Base-by-base conservation (phyloP, 2,329 filamentous ascomycete species). In the Calonectria hongkongensis region DNA sequence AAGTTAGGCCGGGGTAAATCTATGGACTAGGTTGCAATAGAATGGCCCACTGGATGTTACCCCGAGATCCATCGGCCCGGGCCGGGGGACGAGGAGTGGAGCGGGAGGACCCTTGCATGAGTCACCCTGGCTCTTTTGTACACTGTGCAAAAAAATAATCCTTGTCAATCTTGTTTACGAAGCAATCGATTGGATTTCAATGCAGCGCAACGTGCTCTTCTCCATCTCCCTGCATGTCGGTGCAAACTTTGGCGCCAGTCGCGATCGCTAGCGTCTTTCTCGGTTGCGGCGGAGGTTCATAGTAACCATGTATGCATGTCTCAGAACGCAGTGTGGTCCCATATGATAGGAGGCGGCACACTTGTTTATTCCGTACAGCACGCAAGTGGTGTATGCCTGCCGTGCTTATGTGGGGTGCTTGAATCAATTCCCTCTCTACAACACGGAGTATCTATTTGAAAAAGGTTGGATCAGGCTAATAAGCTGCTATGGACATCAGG, bases 401-500 rank as follows among this genome's bases (percentile, higher is more conserved):
- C 13, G 54, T 58, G 30, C 54, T 39, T 9, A 41, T 25, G 54
- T 58, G 54, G 54, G 33, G 54, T 58, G 54, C n/a, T 39, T 25
- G 33, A 25, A 58, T 58, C 54, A 58, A 58, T 58, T 58, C 54
- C 54, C 54, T 58, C 54, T 27, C 3, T 39, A 41, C 16, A 41
- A 28, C 41, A 41, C 54, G 13, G 39, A 18, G 54, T 21, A 25
- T 33, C 33, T 21, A 15, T 15, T n/a, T 41, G 33, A 27, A 41
- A 41, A 13, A 41, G 3, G 6, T 21, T 18, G 21, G 30, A 41
- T n/a, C 15, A 58, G 54, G 30, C 51, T 58, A 33, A 58, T 58
- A 58, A 58, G 41, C 25, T 41, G 33, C n/a, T 25, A 25, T 58
- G n/a, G 33, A 21, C 10, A 58, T 58, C 12, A 58, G 33, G 13